Conservation (phyloP, 257 asterid species). For the Echium plantagineum region DNA sequence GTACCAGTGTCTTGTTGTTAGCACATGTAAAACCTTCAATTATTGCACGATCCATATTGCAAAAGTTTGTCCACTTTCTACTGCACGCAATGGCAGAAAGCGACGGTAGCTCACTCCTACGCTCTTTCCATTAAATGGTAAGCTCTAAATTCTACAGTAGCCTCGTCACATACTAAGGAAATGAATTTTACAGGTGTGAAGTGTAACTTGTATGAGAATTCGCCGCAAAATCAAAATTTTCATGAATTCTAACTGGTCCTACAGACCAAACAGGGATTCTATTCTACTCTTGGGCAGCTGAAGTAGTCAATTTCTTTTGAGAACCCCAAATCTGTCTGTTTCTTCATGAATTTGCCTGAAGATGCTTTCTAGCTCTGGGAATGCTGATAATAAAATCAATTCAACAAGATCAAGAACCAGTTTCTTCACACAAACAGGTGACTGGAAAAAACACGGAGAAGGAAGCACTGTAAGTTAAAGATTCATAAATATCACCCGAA, state of each 20-base stretch:
- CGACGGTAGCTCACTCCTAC: not conserved
- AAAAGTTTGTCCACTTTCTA: too few species aligned
- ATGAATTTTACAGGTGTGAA: not conserved
- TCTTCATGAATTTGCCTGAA: constrained; percentile 54
- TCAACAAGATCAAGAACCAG: constrained; percentile 65
- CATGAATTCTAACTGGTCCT: not conserved
- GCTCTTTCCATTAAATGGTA: not conserved
- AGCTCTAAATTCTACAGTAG: not conserved
- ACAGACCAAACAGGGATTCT: too few species aligned
- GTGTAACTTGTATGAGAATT: not conserved
- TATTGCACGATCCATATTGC: too few species aligned
- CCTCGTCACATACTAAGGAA: not conserved
- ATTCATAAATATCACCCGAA: too few species aligned
- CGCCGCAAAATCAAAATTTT: not conserved
- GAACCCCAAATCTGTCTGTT: constrained; percentile 58
- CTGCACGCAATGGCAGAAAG: too few species aligned
- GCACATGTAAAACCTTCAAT: too few species aligned
- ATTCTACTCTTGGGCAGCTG: not conserved
- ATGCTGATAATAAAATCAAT: constrained; percentile 65
- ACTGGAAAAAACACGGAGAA: constrained; percentile 31
- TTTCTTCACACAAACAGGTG: constrained; percentile 74
- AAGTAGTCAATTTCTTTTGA: constrained; percentile 6
- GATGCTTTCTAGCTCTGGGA: constrained; percentile 66
- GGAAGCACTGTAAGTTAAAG: not conserved
- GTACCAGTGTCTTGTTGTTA: too few species aligned